Evolutionary conservation across 306 rosid genomes (phyloP).

Genomic region (Cicer cuneatum): DNA sequence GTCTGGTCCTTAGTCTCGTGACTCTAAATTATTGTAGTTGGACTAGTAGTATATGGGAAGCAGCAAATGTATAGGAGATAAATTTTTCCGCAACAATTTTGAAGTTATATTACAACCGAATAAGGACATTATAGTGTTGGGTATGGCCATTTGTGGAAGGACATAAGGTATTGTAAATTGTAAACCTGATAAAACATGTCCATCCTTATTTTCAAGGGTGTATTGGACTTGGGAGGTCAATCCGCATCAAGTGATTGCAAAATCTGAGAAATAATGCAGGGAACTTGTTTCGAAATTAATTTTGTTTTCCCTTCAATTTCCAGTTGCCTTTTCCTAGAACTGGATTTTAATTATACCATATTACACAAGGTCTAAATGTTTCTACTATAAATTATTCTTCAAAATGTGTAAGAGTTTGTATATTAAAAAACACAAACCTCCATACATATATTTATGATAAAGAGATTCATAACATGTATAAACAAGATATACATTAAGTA

Average conservation of each 20-base stretch:
- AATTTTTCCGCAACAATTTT: too few species aligned
- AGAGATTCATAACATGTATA: too few species aligned
- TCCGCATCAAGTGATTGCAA: neutral
- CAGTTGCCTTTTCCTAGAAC: neutral
- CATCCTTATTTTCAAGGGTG: neutral
- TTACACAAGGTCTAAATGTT: slow-evolving; percentile 12
- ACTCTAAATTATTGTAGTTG: too few species aligned
- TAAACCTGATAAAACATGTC: neutral
- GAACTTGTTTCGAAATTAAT: neutral
- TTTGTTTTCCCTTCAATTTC: neutral
- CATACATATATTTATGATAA: too few species aligned
- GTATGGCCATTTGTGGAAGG: neutral
- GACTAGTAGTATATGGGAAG: too few species aligned
- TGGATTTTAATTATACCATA: slow-evolving; percentile 11
- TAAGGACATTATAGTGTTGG: too few species aligned
- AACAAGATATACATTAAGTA: too few species aligned
- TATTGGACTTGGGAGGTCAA: neutral
- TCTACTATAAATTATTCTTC: neutral
- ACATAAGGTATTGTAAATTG: neutral
- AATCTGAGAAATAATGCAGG: neutral
- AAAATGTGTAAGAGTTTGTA: slow-evolving; percentile 10
- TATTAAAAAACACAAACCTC: slow-evolving; percentile 16
- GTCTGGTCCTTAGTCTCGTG: too few species aligned
- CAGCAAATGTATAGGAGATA: too few species aligned
- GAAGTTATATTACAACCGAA: too few species aligned